phyloP scores from a whole-genome alignment of 495 filamentous ascomycete species.

The Penicillium daleae region DNA sequence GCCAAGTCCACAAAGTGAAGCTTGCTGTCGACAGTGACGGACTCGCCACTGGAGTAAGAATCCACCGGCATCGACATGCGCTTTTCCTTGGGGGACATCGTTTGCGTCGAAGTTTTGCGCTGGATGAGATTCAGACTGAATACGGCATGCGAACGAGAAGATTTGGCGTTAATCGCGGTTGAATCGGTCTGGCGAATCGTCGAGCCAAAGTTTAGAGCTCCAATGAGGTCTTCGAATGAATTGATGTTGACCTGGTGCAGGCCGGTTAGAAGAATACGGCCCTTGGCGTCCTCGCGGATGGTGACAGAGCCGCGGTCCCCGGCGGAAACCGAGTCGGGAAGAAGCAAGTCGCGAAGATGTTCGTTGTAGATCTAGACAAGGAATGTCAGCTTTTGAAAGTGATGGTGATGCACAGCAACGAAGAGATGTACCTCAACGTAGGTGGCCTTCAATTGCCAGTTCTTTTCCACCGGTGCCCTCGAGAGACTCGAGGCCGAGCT shows the following conservation, averaged over 20 bases:
- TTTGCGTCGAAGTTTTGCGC: conserved; percentile 64
- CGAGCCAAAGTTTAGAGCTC: conserved; percentile 87
- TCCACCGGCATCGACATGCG: conserved; percentile 89
- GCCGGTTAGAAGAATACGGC: conserved; percentile 91
- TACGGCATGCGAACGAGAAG: conserved; percentile 97
- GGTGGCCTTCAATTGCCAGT: conserved; percentile 91
- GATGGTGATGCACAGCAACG: background rate
- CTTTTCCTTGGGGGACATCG: conserved; percentile 69
- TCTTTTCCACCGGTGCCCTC: conserved; percentile 65
- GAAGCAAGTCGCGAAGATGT: conserved; percentile 84
- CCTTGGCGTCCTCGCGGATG: conserved; percentile 93
- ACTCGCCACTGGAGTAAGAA: conserved; percentile 68
- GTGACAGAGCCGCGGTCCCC: conserved; percentile 75
- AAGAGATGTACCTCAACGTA: conserved; percentile 77
- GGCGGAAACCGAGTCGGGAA: conserved; percentile 71
- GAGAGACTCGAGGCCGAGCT: conserved; percentile 56
- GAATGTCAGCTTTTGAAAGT: conserved; percentile 15
- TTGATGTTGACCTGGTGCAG: conserved; percentile 87
- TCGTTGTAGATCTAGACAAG: conserved; percentile 87
- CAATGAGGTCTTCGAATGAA: conserved; percentile 88
- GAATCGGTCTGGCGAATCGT: conserved; percentile 96
- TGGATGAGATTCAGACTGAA: conserved; percentile 95
- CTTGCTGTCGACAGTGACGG: conserved; percentile 94
- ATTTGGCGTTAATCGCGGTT: conserved; percentile 98
- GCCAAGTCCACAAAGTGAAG: conserved; percentile 98